These are phyloP conservation scores for Cercospora sesami DNA, from an alignment of 2,329 filamentous ascomycete species.

Conservation along the genomic window DNA sequence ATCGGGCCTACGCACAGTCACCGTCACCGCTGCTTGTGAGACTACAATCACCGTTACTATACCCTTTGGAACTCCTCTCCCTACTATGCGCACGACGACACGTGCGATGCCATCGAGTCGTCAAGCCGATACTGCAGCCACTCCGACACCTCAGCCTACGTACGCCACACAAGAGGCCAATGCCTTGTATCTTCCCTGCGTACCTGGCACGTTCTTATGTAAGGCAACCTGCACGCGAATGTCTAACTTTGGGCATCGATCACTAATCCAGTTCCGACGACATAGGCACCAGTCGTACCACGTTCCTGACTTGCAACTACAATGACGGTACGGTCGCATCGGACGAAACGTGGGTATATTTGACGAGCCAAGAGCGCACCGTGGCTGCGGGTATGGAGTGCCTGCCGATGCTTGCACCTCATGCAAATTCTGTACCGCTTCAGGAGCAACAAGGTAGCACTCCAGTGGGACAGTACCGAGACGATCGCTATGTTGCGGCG, in stretches of 20 bases:
- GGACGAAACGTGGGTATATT: constrained; percentile 35
- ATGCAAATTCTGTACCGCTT: constrained; percentile 20
- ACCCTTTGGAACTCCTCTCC: background rate
- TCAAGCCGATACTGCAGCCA: constrained; percentile 11
- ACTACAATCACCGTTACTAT: constrained; percentile 30
- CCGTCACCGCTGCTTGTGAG: constrained; percentile 28
- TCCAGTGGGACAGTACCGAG: constrained; percentile 34
- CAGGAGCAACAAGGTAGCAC: constrained; percentile 34
- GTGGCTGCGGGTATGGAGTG: constrained; percentile 43
- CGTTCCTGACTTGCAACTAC: constrained; percentile 43
- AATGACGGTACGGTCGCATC: constrained; percentile 28
- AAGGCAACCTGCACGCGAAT: background rate
- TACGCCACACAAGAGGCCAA: constrained; percentile 36
- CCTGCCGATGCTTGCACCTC: constrained; percentile 36
- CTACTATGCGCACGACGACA: constrained; percentile 3
- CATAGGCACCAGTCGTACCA: constrained; percentile 17
- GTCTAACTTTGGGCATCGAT: background rate
- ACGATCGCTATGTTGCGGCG: constrained; percentile 37
- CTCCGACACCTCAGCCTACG: constrained; percentile 19
- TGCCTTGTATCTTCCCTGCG: constrained; percentile 40
- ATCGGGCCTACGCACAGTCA: constrained; percentile 15
- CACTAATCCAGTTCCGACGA: background rate
- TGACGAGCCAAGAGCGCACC: constrained; percentile 29
- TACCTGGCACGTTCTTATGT: constrained; percentile 45
- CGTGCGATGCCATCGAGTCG: constrained; percentile 1